Conservation (phyloP, 805 yeast species). For the Yarrowia bubula region DNA sequence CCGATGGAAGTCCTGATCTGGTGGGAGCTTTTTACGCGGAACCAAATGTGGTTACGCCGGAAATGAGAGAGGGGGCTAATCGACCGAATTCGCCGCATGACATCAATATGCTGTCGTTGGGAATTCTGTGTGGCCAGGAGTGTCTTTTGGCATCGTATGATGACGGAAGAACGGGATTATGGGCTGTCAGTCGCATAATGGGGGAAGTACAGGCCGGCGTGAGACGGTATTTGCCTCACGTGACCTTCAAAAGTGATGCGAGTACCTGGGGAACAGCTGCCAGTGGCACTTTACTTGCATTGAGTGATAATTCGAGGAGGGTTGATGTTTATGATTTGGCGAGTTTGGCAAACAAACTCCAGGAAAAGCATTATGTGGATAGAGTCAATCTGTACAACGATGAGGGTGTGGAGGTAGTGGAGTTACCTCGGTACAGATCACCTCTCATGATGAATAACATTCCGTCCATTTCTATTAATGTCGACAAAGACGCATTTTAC, state of each 20-base stretch:
- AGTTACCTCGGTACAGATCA: slow-evolving; percentile 1
- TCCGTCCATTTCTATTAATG: neutral
- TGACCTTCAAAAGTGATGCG: slow-evolving; percentile 8
- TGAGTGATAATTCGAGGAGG: slow-evolving; percentile 16
- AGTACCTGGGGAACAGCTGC: slow-evolving; percentile 5
- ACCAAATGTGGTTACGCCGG: neutral
- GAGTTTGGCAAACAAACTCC: neutral
- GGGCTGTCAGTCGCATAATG: slow-evolving; percentile 1
- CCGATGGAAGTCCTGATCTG: neutral
- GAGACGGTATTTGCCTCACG: slow-evolving; percentile 4
- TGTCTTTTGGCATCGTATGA: slow-evolving; percentile 4
- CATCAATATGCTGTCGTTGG: neutral
- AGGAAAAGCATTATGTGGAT: neutral
- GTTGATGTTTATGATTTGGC: slow-evolving; percentile 1
- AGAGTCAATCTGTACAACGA: slow-evolving; percentile 4
- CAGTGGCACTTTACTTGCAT: slow-evolving; percentile 1
- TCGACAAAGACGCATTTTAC: neutral
- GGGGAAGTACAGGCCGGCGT: neutral
- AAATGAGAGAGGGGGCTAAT: slow-evolving; percentile 4
- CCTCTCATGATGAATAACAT: slow-evolving; percentile 6
- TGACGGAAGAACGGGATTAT: slow-evolving; percentile 9
- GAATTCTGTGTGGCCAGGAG: neutral
- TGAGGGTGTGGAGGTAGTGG: neutral
- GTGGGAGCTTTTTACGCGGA: neutral
- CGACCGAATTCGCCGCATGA: slow-evolving; percentile 15